phyloP scores from a whole-genome alignment of 2,329 filamentous ascomycete species.

The Botrytis paeoniae region DNA sequence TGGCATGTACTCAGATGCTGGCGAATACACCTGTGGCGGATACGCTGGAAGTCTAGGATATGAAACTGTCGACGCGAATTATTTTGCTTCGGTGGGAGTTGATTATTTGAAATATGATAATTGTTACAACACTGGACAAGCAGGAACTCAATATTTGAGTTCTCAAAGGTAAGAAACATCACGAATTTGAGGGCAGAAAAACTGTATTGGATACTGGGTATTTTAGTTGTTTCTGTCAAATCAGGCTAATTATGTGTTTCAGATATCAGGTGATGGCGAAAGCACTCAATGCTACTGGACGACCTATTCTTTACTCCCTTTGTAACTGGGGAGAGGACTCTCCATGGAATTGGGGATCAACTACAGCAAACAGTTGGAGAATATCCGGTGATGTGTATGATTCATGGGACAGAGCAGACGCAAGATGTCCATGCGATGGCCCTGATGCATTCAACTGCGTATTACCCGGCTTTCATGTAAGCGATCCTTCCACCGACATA shows the following conservation, averaged over 20 bases:
- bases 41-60: conserved; percentile 48
- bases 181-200: neutral
- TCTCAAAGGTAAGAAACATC: conserved; percentile 39
- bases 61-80: conserved; percentile 51
- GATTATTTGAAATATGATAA: conserved; percentile 57
- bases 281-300: conserved; percentile 39
- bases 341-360: conserved; percentile 40
- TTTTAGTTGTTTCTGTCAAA: neutral
- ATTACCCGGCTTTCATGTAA: conserved; percentile 33
- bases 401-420: conserved; percentile 42
- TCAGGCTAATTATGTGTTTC: neutral
- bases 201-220: neutral
- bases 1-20: conserved; percentile 52
- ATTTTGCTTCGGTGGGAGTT: conserved; percentile 51
- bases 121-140: conserved; percentile 53
- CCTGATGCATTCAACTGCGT: conserved; percentile 35
- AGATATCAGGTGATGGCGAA: conserved; percentile 40
- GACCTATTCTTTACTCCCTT: conserved; percentile 41
- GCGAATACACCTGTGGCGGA: conserved; percentile 42
- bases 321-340: conserved; percentile 52
- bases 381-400: conserved; percentile 42
- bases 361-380: conserved; percentile 41
- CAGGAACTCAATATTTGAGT: conserved; percentile 42
- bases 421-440: conserved; percentile 43
- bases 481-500: neutral